Evolutionary conservation across 495 filamentous ascomycete species (phyloP).

Genomic region (Penicillium canescens): DNA sequence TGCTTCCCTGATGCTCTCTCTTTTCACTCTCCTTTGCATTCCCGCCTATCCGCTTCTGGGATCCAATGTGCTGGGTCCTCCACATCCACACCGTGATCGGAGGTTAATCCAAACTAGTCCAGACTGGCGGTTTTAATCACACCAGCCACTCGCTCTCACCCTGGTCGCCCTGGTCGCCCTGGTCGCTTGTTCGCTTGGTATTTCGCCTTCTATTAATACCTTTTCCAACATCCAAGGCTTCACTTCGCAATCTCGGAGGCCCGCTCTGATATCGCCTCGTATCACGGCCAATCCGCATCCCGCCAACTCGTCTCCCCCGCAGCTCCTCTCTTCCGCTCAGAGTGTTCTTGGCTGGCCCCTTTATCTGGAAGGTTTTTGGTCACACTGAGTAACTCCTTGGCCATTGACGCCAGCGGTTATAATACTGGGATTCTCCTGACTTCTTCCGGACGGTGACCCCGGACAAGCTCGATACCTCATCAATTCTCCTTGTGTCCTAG

Average conservation of each 20-base stretch:
- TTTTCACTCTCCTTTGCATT: not conserved
- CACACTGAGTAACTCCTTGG: conserved; percentile 7
- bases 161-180: no score
- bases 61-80: conserved; percentile 15
- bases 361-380: conserved; percentile 2
- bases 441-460: not conserved
- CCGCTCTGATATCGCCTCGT: no score
- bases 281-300: no score
- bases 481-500: not conserved
- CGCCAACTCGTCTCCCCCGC: conserved; percentile 1
- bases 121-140: not conserved
- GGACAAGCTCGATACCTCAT: not conserved
- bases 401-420: conserved; percentile 10
- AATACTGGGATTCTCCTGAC: conserved; percentile 7
- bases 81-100: conserved; percentile 16
- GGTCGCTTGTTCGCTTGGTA: not conserved
- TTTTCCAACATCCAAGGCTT: not conserved
- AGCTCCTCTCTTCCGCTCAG: conserved; percentile 2
- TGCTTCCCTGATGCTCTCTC: conserved; percentile 5
- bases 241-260: no score
- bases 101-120: conserved; percentile 1
- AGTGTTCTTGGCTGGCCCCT: conserved; percentile 1
- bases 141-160: not conserved
- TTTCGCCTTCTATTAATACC: not conserved
- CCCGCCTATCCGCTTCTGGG: conserved; percentile 3